Conservation (phyloP, 352 stramenopile species). For the Pythium vanterpoolii region DNA sequence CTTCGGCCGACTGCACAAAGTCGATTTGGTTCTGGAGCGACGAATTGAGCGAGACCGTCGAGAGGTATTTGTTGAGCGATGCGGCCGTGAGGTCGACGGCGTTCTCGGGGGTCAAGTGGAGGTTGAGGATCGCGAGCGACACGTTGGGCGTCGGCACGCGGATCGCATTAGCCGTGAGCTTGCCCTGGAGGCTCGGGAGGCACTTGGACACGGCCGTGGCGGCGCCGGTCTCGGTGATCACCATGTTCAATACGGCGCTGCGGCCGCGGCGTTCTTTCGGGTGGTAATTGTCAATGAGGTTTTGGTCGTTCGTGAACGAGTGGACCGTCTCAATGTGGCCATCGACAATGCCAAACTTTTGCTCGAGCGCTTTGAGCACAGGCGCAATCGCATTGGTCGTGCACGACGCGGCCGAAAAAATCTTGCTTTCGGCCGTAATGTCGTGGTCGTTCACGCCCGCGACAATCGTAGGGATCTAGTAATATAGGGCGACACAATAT, state of each 20-base stretch:
- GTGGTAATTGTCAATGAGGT: constrained; percentile 89
- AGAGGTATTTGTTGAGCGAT: constrained; percentile 77
- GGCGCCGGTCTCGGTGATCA: constrained; percentile 86
- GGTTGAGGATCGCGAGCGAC: constrained; percentile 97
- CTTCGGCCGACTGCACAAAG: constrained; percentile 82
- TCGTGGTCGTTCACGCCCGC: constrained; percentile 75
- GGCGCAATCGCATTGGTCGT: constrained; percentile 86
- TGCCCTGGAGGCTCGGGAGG: constrained; percentile 93
- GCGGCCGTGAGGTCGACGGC: constrained; percentile 55
- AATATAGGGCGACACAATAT: not conserved
- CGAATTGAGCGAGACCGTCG: constrained; percentile 78
- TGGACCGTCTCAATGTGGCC: constrained; percentile 89
- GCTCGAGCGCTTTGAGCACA: constrained; percentile 65
- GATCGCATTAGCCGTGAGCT: constrained; percentile 98
- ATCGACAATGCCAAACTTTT: constrained; percentile 79
- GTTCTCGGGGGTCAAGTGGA: constrained; percentile 85
- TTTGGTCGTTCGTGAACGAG: constrained; percentile 90
- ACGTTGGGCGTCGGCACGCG: constrained; percentile 98
- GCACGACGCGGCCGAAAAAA: constrained; percentile 81
- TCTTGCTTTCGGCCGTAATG: constrained; percentile 51
- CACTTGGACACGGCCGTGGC: constrained; percentile 84
- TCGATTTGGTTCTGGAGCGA: constrained; percentile 87
- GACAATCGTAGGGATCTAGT: constrained; percentile 66
- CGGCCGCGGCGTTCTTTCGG: constrained; percentile 84
- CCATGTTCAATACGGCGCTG: constrained; percentile 87